Conservation (phyloP, 768 basidiomycete genomes). For the Mycena vitilis region DNA sequence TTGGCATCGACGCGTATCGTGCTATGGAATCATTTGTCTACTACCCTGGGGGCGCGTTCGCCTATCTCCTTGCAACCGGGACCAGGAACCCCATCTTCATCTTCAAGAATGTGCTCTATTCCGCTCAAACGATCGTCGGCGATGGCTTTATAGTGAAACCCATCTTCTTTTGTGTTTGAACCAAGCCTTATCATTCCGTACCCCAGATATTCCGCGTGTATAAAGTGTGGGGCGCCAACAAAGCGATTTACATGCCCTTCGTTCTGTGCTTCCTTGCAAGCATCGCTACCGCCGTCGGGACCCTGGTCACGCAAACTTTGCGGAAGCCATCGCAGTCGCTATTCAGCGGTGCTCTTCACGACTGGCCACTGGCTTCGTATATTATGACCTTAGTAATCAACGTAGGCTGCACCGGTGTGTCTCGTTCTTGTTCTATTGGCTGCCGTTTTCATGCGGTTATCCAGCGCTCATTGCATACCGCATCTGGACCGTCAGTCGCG, state of each 20-base stretch:
- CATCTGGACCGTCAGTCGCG: constrained; percentile 30
- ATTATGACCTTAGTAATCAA: constrained; percentile 9
- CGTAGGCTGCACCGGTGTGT: constrained; percentile 12
- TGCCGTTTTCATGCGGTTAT: background rate
- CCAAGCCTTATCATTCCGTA: background rate
- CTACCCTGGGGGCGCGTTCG: background rate
- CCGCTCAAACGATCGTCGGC: constrained; percentile 28
- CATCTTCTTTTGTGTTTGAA: background rate
- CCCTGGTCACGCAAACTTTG: constrained; percentile 5
- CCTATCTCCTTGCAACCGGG: constrained; percentile 10
- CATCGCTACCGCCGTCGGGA: constrained; percentile 7
- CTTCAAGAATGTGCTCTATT: constrained; percentile 30
- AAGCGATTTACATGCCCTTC: constrained; percentile 9
- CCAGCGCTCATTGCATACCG: constrained; percentile 34
- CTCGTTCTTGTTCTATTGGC: background rate
- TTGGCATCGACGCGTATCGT: constrained; percentile 19
- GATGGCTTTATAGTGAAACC: constrained; percentile 34
- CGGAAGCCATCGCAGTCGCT: constrained; percentile 6
- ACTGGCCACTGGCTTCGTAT: constrained; percentile 6
- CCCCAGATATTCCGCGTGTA: constrained; percentile 7
- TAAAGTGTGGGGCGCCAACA: constrained; percentile 14
- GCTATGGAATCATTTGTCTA: constrained; percentile 14
- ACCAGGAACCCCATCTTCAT: constrained; percentile 16
- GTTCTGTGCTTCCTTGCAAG: constrained; percentile 7
- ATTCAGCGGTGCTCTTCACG: constrained; percentile 9